Percentiles rank a stretch among this genome's conserved stretches.
These are phyloP conservation scores for Ceratocystis harringtonii DNA, from an alignment of 2,329 filamentous ascomycete species.

Conservation along the genomic window DNA sequence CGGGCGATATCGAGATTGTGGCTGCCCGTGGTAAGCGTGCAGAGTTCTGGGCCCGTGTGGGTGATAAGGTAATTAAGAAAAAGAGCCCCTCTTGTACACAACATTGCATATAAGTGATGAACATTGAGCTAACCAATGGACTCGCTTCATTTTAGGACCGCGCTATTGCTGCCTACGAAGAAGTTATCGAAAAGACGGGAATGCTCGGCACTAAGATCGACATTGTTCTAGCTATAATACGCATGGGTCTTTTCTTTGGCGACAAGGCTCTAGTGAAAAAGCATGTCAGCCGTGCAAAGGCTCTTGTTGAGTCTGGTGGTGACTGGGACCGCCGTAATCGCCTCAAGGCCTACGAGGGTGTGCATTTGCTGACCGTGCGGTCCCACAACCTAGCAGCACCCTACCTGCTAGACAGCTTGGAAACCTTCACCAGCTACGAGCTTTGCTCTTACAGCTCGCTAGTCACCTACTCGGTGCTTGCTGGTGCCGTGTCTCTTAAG, in stretches of 20 bases:
- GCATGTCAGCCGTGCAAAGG: conserved; percentile 76
- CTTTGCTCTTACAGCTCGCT: conserved; percentile 92
- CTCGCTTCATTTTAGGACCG: conserved; percentile 52
- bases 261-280: conserved; percentile 88
- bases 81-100: too few species aligned
- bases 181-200: conserved; percentile 90
- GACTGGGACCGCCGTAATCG: conserved; percentile 98
- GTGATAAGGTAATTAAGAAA: conserved; percentile 60
- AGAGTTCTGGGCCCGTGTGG: conserved; percentile 89
- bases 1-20: conserved; percentile 88
- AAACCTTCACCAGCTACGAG: conserved; percentile 97
- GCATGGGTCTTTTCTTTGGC: conserved; percentile 88
- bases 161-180: conserved; percentile 82
- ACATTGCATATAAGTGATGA: too few species aligned
- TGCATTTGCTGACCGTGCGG: conserved; percentile 82
- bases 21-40: conserved; percentile 86
- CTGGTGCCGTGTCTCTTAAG: conserved; percentile 86
- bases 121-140: neutral
- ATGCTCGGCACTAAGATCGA: conserved; percentile 96
- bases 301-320: conserved; percentile 83
- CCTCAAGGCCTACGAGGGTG: conserved; percentile 93
- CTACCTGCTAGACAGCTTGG: conserved; percentile 87
- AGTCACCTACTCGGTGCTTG: conserved; percentile 89
- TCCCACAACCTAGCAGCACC: conserved; percentile 83
- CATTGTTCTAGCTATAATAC: conserved; percentile 88